Evolutionary conservation across 495 filamentous ascomycete genomes (phyloP), one percentile per base, ranked within the genome.

Genomic region (Tuber aestivum): DNA sequence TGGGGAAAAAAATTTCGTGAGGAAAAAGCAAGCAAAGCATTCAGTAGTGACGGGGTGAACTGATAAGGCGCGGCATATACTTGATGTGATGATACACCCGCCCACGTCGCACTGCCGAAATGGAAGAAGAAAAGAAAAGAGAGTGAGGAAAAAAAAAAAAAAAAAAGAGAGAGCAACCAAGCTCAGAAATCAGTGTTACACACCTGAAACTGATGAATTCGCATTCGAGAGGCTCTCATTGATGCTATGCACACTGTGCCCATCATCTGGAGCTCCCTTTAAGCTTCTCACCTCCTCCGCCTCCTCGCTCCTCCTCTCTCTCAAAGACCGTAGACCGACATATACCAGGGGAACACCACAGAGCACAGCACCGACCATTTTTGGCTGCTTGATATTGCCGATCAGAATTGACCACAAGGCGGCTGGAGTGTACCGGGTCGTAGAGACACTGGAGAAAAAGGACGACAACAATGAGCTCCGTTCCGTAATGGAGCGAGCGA

Each of bases 361-460:
- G 76, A 80, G 81, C 70, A 82, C 70, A 48, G 80, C 76, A 74
- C 75, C 79, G 76, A 82, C 80, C 80, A 82, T 82, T 74, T 79
- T 80, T 71, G 72, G 72, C 48, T 48, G 48, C 74, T 78, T 78
- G 70, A 77, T 73, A 76, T 48, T 61, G 77, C 48, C 40, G 73
- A 78, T 68, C 70, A 77, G 48, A 50, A 76, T 78, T 41, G 44
- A 65, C 77, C 71, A 78, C 61, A 65, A 65, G 27, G 69, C 75
- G 41, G 77, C 44, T 35, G 44, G 50, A n/a, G 65, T 44, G 23
- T 68, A 70, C 65, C 70, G 45, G 42, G 40, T 79, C 45, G 76
- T 72, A 72, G 77, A 70, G 48, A 70, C 61, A 44, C 32, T 79
- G 61, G 70, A 48, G 27, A 72, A 50, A 70, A 76, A 27, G 56